A percentile compares a stretch with the other conserved stretches of the same genome.
Conservation (phyloP, 192 early-diverging fungal genomes). For the Mortierella antarctica region DNA sequence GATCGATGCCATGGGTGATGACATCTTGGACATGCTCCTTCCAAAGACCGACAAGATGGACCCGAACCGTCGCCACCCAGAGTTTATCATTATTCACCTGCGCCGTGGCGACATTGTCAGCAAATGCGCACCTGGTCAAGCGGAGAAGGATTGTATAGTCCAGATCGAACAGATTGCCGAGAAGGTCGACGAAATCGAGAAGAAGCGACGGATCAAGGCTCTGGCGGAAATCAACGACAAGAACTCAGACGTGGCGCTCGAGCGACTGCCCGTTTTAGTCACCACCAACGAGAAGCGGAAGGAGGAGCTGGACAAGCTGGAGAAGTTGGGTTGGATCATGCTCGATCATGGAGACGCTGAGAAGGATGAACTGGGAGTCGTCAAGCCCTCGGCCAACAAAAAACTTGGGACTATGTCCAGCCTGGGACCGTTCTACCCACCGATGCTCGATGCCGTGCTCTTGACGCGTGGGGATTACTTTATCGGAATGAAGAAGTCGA, state of each 20-base stretch:
- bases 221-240: neutral
- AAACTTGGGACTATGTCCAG: slow-evolving; percentile 34
- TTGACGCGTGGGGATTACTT: slow-evolving; percentile 47
- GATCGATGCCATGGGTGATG: slow-evolving; percentile 36
- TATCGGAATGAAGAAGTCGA: slow-evolving; percentile 47
- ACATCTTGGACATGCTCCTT: slow-evolving; percentile 19
- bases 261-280: slow-evolving; percentile 36
- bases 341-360: slow-evolving; percentile 39
- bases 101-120: slow-evolving; percentile 49
- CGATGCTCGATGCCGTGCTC: slow-evolving; percentile 48
- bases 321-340: slow-evolving; percentile 46
- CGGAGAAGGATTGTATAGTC: slow-evolving; percentile 36
- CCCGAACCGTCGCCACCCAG: slow-evolving; percentile 26
- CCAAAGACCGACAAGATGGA: neutral
- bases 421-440: slow-evolving; percentile 40
- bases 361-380: slow-evolving; percentile 12
- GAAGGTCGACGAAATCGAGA: slow-evolving; percentile 47
- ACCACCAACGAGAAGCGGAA: slow-evolving; percentile 46
- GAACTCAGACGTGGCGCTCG: slow-evolving; percentile 5
- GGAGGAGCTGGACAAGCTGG: slow-evolving; percentile 30
- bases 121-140: slow-evolving; percentile 37
- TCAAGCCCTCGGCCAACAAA: slow-evolving; percentile 13
- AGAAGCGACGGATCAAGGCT: slow-evolving; percentile 23
- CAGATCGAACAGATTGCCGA: slow-evolving; percentile 52
- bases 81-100: slow-evolving; percentile 45